Evolutionary conservation across 129 eudicot species (phyloP).

Genomic region (Flaveria ramosissima): DNA sequence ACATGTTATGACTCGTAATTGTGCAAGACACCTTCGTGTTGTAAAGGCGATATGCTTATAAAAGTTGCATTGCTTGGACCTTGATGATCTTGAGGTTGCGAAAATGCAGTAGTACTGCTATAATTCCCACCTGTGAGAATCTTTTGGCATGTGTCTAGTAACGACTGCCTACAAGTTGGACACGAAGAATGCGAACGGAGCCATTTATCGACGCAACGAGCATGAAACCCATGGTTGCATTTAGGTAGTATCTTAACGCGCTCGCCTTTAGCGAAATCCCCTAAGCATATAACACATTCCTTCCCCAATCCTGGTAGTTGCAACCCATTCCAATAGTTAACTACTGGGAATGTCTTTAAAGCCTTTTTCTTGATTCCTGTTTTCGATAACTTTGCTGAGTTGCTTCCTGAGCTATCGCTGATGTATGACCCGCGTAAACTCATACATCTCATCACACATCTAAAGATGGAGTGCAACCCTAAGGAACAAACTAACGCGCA

Average conservation of each 20-base stretch:
- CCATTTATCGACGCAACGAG: slow-evolving; percentile 83
- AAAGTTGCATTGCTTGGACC: slow-evolving; percentile 26
- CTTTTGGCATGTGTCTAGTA: slow-evolving; percentile 72
- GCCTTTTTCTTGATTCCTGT: slow-evolving; percentile 74
- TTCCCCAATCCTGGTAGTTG: slow-evolving; percentile 63
- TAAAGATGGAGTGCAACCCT: slow-evolving; percentile 72
- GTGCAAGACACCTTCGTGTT: slow-evolving; percentile 59
- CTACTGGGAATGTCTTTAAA: slow-evolving; percentile 60
- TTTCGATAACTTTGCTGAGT: slow-evolving; percentile 42
- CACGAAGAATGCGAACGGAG: slow-evolving; percentile 79
- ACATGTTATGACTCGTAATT: slow-evolving; percentile 34
- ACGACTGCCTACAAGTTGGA: slow-evolving; percentile 84
- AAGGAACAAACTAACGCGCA: slow-evolving; percentile 89
- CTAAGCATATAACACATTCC: slow-evolving; percentile 73
- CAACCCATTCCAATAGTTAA: slow-evolving; percentile 49
- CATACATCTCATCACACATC: slow-evolving; percentile 72
- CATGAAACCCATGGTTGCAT: slow-evolving; percentile 84
- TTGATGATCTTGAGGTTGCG: slow-evolving; percentile 17
- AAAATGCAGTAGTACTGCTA: slow-evolving; percentile 8
- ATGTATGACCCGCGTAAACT: slow-evolving; percentile 34
- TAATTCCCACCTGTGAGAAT: slow-evolving; percentile 39
- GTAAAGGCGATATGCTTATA: slow-evolving; percentile 49
- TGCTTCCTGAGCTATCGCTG: slow-evolving; percentile 7
- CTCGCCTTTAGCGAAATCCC: slow-evolving; percentile 69
- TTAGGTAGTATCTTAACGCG: slow-evolving; percentile 64